Evolutionary conservation across 2,329 filamentous ascomycete genomes (phyloP).

Genomic region (Ceratocystis alfenasii): DNA sequence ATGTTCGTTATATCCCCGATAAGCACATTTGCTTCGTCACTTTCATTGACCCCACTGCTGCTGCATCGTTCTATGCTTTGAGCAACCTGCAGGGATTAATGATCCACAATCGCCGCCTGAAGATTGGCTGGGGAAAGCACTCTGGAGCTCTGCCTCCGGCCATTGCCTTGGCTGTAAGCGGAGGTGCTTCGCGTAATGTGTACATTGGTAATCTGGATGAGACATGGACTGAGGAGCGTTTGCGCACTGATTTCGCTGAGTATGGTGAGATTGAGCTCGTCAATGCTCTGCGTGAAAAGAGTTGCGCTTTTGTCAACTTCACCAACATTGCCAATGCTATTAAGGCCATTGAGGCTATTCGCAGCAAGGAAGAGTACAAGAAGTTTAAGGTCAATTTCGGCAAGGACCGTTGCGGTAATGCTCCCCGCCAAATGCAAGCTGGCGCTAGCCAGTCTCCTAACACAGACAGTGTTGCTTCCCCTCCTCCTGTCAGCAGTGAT

Average conservation of each 20-base stretch:
- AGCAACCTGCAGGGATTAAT: constrained; percentile 96
- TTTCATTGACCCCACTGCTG: constrained; percentile 96
- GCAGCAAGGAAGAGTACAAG: constrained; percentile 90
- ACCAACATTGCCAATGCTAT: constrained; percentile 99
- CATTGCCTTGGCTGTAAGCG: constrained; percentile 89
- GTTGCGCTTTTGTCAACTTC: constrained; percentile 98
- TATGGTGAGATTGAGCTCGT: constrained; percentile 97
- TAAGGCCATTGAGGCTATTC: constrained; percentile 94
- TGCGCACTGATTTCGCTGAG: constrained; percentile 93
- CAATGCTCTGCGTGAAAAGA: constrained; percentile 94
- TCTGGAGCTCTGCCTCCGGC: constrained; percentile 91
- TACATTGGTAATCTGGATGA: constrained; percentile 97
- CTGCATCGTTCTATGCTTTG: constrained; percentile 92
- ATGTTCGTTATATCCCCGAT: constrained; percentile 97
- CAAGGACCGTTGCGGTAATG: constrained; percentile 95
- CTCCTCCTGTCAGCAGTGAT: constrained; percentile 37
- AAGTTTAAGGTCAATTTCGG: constrained; percentile 99
- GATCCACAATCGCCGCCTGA: constrained; percentile 96
- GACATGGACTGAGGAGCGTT: constrained; percentile 88
- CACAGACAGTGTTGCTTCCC: constrained; percentile 47
- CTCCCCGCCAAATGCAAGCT: constrained; percentile 71
- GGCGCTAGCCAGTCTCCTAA: constrained; percentile 49
- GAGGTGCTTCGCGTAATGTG: constrained; percentile 93
- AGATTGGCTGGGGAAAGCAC: constrained; percentile 99
- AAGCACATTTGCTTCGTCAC: constrained; percentile 99